Base-by-base conservation (phyloP, 1,284 basidiomycete genomes). In the Malassezia restricta region DNA sequence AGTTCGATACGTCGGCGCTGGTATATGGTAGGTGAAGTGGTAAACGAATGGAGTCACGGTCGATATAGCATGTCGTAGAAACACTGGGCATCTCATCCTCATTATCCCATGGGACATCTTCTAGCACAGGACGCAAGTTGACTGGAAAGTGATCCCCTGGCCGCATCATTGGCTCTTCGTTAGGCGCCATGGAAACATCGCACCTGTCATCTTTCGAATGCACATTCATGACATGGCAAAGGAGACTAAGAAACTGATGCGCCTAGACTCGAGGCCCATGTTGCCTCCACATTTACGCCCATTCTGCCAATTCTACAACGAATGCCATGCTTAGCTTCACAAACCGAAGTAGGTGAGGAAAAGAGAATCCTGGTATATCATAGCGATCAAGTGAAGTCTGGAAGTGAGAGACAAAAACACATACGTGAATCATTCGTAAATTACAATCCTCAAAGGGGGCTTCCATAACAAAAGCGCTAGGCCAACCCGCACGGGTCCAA, bases 401-500 rank as follows among this genome's bases (percentile, higher is more conserved):
- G 3, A 9, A 5, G 12, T 5, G 38, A 11, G 7, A 32, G 20
- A 9, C 12, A 14, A 14, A n/a, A 9, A 24, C 6, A 51, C 49
- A 14, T 44, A 51, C 49, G 46, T 69, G 66, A 41, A 71, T 67
- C 9, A 61, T 29, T 8, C 49, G 61, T 28, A 70, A 43, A 50
- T 71, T 71, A 46, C 52, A 57, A 43, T 68, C 61, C 14, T 63
- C 62, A 50, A 64, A 71, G 12, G 61, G 58, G 3, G 63, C 64
- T 27, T 64, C 64, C 45, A 69, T 67, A 8, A 64, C 67, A 56
- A 76, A 76, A 0, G 74, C 73, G 5, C 59, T 58, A 5, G 74
- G 74, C 0, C 68, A 69, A 20, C 75, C 74, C 33, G 73, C 64
- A 47, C 72, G 71, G 30, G 59, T 59, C 74, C 75, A 76, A 40